A percentile compares a stretch with the other conserved stretches of the same genome.
phyloP scores from a whole-genome alignment of 108 stramenopile genomes.

The Tribonema minus region DNA sequence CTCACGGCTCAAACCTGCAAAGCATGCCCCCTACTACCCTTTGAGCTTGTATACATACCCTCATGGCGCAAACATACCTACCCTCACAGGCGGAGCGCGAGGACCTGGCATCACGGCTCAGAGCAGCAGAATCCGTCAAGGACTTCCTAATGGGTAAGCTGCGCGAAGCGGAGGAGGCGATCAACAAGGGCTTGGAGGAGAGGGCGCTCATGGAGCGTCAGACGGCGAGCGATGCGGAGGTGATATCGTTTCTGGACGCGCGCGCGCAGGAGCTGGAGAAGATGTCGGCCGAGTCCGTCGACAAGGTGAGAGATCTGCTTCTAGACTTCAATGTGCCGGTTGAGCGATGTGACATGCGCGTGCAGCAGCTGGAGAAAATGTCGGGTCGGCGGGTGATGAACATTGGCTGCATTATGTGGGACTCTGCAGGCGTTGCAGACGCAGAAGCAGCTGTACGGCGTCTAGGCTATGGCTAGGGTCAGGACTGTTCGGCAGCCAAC shows the following conservation, averaged over 20 bases:
- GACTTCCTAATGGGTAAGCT: constrained; percentile 39
- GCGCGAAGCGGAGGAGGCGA: constrained; percentile 23
- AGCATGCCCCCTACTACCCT: constrained; percentile 27
- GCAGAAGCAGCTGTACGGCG: neutral
- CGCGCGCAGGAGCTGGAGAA: constrained; percentile 42
- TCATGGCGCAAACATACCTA: too few relatives aligned
- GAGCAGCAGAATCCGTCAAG: constrained; percentile 31
- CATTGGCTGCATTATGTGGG: too few relatives aligned
- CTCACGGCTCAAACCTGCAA: too few relatives aligned
- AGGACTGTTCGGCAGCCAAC: neutral
- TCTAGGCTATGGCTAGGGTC: neutral
- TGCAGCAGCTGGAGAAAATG: constrained; percentile 28
- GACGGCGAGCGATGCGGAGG: constrained; percentile 32
- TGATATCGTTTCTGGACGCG: constrained; percentile 41
- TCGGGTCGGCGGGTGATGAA: neutral
- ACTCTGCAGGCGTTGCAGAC: neutral
- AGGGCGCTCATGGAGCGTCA: constrained; percentile 32
- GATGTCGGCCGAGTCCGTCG: constrained; percentile 33
- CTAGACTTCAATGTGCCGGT: too few relatives aligned
- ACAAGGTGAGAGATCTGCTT: too few relatives aligned
- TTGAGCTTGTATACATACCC: too few relatives aligned
- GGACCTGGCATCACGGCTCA: constrained; percentile 14
- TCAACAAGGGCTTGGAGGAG: constrained; percentile 35
- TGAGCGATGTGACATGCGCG: constrained; percentile 24
- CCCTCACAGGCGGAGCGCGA: constrained; percentile 36